Conservation (phyloP, 2,329 filamentous ascomycete species). For the Diplodia corticola region DNA sequence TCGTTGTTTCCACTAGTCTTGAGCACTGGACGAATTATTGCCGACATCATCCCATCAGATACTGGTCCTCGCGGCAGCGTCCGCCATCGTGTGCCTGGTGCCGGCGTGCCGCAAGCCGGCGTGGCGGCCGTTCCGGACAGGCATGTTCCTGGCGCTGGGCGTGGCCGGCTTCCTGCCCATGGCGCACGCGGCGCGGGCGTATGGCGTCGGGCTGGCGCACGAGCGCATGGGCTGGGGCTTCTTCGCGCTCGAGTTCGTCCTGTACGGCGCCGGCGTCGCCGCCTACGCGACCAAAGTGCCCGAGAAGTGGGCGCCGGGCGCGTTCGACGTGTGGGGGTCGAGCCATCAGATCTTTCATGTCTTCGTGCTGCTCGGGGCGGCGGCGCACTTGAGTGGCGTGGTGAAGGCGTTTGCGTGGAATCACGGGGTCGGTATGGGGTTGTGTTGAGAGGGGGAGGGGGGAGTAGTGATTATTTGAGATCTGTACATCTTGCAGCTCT, state of each 20-base stretch:
- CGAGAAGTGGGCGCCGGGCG: conserved; percentile 45
- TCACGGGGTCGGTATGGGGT: not conserved
- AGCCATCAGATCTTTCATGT: conserved; percentile 54
- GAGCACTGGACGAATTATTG: no score
- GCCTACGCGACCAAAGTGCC: conserved; percentile 47
- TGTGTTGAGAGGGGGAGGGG: not conserved
- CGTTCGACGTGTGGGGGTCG: conserved; percentile 51
- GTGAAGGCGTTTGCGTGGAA: conserved; percentile 30
- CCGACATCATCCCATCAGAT: not conserved
- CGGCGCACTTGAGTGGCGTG: conserved; percentile 37
- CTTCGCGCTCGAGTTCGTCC: conserved; percentile 41
- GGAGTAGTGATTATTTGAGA: no score
- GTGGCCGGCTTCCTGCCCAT: conserved; percentile 45
- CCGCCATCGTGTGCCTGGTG: conserved; percentile 42
- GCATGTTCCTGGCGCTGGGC: conserved; percentile 46
- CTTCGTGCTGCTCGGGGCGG: conserved; percentile 34
- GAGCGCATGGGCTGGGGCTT: conserved; percentile 45
- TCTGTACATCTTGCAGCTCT: no score
- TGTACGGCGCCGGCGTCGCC: conserved; percentile 42
- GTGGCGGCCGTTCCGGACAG: conserved; percentile 43
- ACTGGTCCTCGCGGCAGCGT: conserved; percentile 28
- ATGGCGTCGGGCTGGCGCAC: conserved; percentile 36
- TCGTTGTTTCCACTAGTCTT: no score
- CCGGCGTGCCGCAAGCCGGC: conserved; percentile 42
- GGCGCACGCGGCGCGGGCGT: conserved; percentile 38